Conservation (phyloP, 2,329 filamentous ascomycete species). For the Trichoderma sp. region DNA sequence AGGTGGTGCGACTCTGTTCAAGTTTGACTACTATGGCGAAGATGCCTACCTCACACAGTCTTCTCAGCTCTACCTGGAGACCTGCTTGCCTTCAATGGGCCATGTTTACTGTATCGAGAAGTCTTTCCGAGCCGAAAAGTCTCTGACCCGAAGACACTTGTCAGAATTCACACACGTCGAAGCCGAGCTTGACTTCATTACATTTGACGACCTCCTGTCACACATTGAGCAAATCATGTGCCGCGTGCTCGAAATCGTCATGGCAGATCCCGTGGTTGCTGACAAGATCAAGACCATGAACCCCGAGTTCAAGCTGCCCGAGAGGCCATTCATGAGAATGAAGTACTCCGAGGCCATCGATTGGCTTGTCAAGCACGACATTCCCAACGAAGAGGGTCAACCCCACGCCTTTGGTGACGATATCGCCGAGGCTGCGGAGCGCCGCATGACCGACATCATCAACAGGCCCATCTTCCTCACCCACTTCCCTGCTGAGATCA, state of each 20-base stretch:
- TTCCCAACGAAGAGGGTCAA: slow-evolving; percentile 90
- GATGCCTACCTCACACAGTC: slow-evolving; percentile 94
- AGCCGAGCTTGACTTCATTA: slow-evolving; percentile 94
- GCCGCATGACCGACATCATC: slow-evolving; percentile 95
- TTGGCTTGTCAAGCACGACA: slow-evolving; percentile 88
- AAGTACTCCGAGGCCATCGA: slow-evolving; percentile 91
- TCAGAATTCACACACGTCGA: slow-evolving; percentile 98
- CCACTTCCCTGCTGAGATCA: slow-evolving; percentile 96
- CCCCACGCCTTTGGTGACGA: slow-evolving; percentile 93
- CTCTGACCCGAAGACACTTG: slow-evolving; percentile 88
- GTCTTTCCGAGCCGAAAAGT: slow-evolving; percentile 98
- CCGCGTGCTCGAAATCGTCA: slow-evolving; percentile 76
- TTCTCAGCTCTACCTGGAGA: slow-evolving; percentile 96
- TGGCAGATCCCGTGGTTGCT: slow-evolving; percentile 74
- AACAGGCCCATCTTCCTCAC: slow-evolving; percentile 94
- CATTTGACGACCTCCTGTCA: slow-evolving; percentile 82
- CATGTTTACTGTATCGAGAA: slow-evolving; percentile 98
- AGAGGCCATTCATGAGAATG: slow-evolving; percentile 91
- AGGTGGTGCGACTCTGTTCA: slow-evolving; percentile 88
- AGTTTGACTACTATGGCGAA: slow-evolving; percentile 86
- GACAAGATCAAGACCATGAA: slow-evolving; percentile 83
- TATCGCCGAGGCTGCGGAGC: slow-evolving; percentile 96
- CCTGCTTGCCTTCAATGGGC: slow-evolving; percentile 84
- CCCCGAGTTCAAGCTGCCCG: slow-evolving; percentile 82
- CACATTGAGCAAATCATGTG: slow-evolving; percentile 89